Conservation (phyloP, 2,329 filamentous ascomycete genomes). For the Pleoardoris graminearum region DNA sequence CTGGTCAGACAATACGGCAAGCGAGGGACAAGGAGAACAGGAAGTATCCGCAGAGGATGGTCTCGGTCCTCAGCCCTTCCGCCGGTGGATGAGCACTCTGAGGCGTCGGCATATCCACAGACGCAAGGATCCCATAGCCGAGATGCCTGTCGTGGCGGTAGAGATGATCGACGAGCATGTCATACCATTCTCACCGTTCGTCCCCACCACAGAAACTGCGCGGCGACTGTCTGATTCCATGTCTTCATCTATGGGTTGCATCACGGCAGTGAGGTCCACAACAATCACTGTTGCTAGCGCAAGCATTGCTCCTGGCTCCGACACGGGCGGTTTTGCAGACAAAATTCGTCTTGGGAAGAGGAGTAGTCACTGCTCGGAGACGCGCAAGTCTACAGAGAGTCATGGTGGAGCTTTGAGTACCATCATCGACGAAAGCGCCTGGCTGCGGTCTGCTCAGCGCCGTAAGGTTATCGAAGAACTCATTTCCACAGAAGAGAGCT, state of each 20-base stretch:
- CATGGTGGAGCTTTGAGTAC: constrained; percentile 50
- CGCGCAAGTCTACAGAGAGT: constrained; percentile 65
- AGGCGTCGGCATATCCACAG: constrained; percentile 57
- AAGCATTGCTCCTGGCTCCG: constrained; percentile 66
- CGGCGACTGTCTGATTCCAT: constrained; percentile 60
- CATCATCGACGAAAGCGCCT: constrained; percentile 68
- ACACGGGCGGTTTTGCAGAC: constrained; percentile 62
- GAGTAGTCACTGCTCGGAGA: constrained; percentile 60
- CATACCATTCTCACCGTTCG: constrained; percentile 13
- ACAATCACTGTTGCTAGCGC: constrained; percentile 75
- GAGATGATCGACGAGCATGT: constrained; percentile 28
- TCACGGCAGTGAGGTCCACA: constrained; percentile 79
- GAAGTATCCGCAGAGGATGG: not conserved
- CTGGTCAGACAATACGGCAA: constrained; percentile 24
- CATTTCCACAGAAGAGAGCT: constrained; percentile 82
- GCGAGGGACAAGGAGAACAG: constrained; percentile 12
- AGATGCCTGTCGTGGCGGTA: constrained; percentile 40
- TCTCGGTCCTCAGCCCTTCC: constrained; percentile 57
- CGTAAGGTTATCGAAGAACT: constrained; percentile 83
- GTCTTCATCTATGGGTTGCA: constrained; percentile 75
- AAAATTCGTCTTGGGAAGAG: constrained; percentile 63
- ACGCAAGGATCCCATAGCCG: constrained; percentile 43
- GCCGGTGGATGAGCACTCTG: constrained; percentile 73
- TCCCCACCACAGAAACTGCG: constrained; percentile 16
- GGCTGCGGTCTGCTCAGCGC: constrained; percentile 72